These are phyloP conservation scores for Pythium scleroteichum DNA, from an alignment of 352 stramenopile genomes.

Conservation along the genomic window DNA sequence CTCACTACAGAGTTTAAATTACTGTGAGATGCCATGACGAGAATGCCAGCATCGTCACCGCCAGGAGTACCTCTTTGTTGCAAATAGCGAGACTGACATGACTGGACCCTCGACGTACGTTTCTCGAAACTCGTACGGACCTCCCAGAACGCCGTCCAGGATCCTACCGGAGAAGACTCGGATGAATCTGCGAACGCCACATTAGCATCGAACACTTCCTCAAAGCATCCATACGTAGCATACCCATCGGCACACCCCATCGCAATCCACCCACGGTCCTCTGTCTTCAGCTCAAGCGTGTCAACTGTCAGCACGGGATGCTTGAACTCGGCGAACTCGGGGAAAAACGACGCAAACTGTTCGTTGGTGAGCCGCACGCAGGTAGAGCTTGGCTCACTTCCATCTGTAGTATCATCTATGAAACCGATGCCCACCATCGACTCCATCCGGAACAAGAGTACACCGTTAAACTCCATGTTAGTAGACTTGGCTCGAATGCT, in stretches of 20 bases:
- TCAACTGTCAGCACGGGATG: slow-evolving; percentile 60
- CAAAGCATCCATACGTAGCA: too few species aligned
- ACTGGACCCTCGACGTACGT: slow-evolving; percentile 61
- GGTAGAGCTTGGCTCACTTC: slow-evolving; percentile 11
- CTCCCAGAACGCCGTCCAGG: slow-evolving; percentile 33
- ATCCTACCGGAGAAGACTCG: slow-evolving; percentile 50
- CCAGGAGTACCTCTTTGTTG: not conserved
- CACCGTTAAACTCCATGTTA: slow-evolving; percentile 43
- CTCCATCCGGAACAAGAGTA: slow-evolving; percentile 62
- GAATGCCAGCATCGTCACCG: too few species aligned
- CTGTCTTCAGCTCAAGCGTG: slow-evolving; percentile 25
- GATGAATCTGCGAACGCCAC: slow-evolving; percentile 33
- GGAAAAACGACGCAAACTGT: slow-evolving; percentile 71
- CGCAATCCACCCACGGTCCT: slow-evolving; percentile 43
- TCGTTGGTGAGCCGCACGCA: slow-evolving; percentile 57
- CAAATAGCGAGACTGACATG: slow-evolving; percentile 61
- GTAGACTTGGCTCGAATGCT: slow-evolving; percentile 40
- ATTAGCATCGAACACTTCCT: not conserved
- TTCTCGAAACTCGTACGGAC: slow-evolving; percentile 52
- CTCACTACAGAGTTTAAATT: too few species aligned
- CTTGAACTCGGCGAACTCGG: slow-evolving; percentile 59
- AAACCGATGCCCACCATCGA: slow-evolving; percentile 67
- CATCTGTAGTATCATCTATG: slow-evolving; percentile 33
- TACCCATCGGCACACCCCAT: slow-evolving; percentile 78
- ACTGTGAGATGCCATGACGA: too few species aligned